Base-by-base conservation (phyloP, 78 protist species). In the Planoprotostelium fungivorum region DNA sequence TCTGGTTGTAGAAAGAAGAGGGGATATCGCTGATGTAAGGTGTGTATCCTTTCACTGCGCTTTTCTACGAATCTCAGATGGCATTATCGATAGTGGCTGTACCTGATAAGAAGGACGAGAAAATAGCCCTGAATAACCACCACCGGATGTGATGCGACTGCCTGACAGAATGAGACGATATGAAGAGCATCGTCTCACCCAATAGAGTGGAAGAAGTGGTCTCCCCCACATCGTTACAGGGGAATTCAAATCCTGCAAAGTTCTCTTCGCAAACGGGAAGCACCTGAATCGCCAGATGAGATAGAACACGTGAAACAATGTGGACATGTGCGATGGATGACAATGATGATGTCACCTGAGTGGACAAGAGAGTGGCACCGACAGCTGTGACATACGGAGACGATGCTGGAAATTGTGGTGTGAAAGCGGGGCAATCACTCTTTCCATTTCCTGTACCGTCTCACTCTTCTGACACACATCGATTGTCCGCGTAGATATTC, bases 381-480 rank as follows among this genome's bases (percentile, higher is more conserved):
- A 91, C 86, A 37, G 94, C 84, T 29, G 89, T 38, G 0, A 91
- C 94, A 29, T 39, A 91, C 29, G 90, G 36, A 0, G 91, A 88
- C 1, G 94, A 91, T 1, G 94, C 91, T 35, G 94, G 94, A 89
- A 90, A 91, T 16, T 84, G 85, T 38, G 94, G 94, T 28, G 63
- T 63, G 34, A 86, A 84, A 34, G 25, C 29, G 25, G 36, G n/a
- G 51, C 94, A 51, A 25, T 51, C 73, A 5, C 73, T 25, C 73
- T 25, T n/a, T n/a, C n/a, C n/a, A n/a, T n/a, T n/a, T n/a, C n/a
- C n/a, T n/a, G n/a, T n/a, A n/a, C n/a, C n/a, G n/a, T n/a, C n/a
- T n/a, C n/a, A n/a, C n/a, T n/a, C n/a, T n/a, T n/a, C n/a, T n/a
- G n/a, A n/a, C n/a, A n/a, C n/a, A n/a, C n/a, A n/a, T n/a, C n/a